Evolutionary conservation across 345 rosid species (phyloP), one percentile per base, ranked within the genome.

Genomic region (Gossypium longicalyx): DNA sequence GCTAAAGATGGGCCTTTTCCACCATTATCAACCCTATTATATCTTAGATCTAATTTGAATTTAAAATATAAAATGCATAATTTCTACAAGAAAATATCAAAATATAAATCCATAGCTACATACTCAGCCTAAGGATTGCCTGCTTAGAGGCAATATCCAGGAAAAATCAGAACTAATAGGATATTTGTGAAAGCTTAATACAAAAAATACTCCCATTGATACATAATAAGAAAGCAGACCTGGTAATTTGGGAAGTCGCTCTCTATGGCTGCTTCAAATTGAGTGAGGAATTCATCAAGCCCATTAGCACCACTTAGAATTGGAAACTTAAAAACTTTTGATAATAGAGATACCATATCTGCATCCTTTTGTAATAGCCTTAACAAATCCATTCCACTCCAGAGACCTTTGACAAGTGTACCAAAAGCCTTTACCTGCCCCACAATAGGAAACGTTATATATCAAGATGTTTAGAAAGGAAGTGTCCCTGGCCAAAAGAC

Each of bases 181-280:
- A 67, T 22, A 58, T 23, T 23, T 20, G 58, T 44, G 54, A 60
- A 53, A 59, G 57, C 25, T 54, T 59, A 25, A 17, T 41, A 45
- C 2, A 5, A 15, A 23, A 48, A 51, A 57, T 25, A 54, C 13
- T 44, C 45, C 10, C 70, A 61, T 41, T 4, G n/a, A 77, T 15
- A 34, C 47, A 72, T 1, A 43, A 38, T 47, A 75, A 59, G 70
- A 77, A 77, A 77, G 76, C 84, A 74, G 59, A 92, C 98, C 98
- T 92, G 97, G 78, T 89, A 91, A 84, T 87, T 83, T 9, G 98
- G 97, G 81, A 94, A 94, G 85, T 92, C 98, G 45, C 95, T 92
- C 43, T 87, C 98, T 51, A 92, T 74, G 29, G 98, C 98, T 64
- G 97, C 98, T 87, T 92, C 97, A 47, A 94, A 87, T 76, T 92